A percentile compares a stretch with the other conserved stretches of the same genome.
These are phyloP conservation scores for Chenopodium formosanum DNA, from an alignment of 148 eudicot species.

Conservation along the genomic window DNA sequence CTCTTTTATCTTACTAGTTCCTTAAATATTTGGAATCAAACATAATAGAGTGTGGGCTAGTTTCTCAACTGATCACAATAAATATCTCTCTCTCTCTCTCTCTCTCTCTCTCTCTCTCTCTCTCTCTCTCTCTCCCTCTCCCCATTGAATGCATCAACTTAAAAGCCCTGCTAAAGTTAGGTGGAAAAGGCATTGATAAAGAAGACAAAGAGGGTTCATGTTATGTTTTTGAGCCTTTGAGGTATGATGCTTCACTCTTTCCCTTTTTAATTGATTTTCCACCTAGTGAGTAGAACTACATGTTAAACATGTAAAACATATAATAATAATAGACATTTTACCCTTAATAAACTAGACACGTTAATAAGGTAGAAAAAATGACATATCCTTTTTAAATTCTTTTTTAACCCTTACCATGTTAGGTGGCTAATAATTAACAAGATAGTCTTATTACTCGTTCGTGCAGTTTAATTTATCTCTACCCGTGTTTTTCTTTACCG, in stretches of 20 bases:
- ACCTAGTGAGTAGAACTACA: too few species aligned
- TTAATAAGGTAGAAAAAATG: too few species aligned
- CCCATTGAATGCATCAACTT: conserved; percentile 55
- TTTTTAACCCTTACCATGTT: too few species aligned
- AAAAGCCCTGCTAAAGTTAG: conserved; percentile 50
- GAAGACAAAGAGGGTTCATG: conserved; percentile 6
- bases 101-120: too few species aligned
- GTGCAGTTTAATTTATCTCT: too few species aligned
- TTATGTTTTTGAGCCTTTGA: conserved; percentile 14
- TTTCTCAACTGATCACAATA: conserved; percentile 85
- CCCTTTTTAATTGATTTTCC: not conserved
- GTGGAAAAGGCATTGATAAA: conserved; percentile 32
- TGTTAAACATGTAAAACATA: too few species aligned
- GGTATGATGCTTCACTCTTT: conserved; percentile 12
- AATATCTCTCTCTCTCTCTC: conserved; percentile 10
- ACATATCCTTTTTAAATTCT: too few species aligned
- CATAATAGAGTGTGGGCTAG: conserved; percentile 20
- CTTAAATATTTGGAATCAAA: conserved; percentile 12
- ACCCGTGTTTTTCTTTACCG: too few species aligned
- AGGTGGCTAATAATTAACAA: too few species aligned
- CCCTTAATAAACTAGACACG: too few species aligned
- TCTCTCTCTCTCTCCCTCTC: not conserved
- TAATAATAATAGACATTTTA: too few species aligned
- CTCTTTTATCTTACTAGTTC: conserved; percentile 5
- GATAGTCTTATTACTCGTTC: too few species aligned